Percentiles rank a stretch among this genome's conserved stretches.
phyloP scores from a whole-genome alignment of 768 basidiomycete genomes.

The Xerocomellus amylosporus region DNA sequence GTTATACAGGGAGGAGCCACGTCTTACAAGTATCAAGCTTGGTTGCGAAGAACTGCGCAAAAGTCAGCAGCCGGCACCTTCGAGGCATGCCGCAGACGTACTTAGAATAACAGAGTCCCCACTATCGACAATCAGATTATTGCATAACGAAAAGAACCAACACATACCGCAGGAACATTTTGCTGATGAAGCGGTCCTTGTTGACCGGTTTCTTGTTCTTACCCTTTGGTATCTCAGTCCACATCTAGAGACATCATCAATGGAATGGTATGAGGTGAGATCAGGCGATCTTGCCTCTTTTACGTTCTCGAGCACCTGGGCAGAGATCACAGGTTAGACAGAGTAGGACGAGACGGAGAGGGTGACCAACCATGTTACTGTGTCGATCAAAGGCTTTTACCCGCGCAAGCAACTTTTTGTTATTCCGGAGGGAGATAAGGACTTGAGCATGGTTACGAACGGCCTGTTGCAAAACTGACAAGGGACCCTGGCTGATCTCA shows the following conservation, averaged over 20 bases:
- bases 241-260: slow-evolving; percentile 66
- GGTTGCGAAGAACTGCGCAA: slow-evolving; percentile 69
- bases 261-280: neutral
- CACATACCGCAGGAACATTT: slow-evolving; percentile 91
- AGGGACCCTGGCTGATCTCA: slow-evolving; percentile 96
- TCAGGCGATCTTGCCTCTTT: slow-evolving; percentile 68
- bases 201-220: slow-evolving; percentile 99
- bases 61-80: slow-evolving; percentile 34
- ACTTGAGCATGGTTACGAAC: slow-evolving; percentile 98
- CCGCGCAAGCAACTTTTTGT: slow-evolving; percentile 93
- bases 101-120: slow-evolving; percentile 98
- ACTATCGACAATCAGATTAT: slow-evolving; percentile 39
- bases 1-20: neutral
- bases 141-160: neutral
- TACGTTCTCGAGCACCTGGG: slow-evolving; percentile 94
- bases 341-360: neutral
- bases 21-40: slow-evolving; percentile 42
- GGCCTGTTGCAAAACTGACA: slow-evolving; percentile 94
- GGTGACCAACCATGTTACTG: slow-evolving; percentile 85
- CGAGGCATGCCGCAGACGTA: slow-evolving; percentile 42
- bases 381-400: slow-evolving; percentile 99
- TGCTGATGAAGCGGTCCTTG: slow-evolving; percentile 99
- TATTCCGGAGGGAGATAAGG: slow-evolving; percentile 94
- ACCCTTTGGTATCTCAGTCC: slow-evolving; percentile 97
- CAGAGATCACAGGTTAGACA: slow-evolving; percentile 9